Percentiles rank a stretch among this genome's conserved stretches.
Conservation (phyloP, 2,329 filamentous ascomycete genomes). For the Sarocladium kiliense region DNA sequence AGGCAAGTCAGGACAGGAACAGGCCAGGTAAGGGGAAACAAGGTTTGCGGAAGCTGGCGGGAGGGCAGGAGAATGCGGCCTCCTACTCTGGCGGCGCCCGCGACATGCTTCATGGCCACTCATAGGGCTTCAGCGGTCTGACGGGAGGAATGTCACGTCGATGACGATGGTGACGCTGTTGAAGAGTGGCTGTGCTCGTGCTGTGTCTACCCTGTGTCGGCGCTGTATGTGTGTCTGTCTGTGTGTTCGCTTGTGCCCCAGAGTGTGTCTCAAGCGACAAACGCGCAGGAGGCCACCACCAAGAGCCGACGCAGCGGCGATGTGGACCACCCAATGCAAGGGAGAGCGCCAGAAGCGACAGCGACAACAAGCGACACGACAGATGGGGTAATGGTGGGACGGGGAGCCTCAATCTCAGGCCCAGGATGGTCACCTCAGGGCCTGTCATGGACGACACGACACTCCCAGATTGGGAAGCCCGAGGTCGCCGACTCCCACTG, state of each 20-base stretch:
- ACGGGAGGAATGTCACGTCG: background rate
- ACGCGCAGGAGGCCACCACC: conserved; percentile 25
- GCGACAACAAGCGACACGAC: conserved; percentile 1
- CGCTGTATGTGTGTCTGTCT: too few relatives aligned
- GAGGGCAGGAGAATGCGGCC: background rate
- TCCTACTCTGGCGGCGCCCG: background rate
- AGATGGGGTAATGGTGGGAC: background rate
- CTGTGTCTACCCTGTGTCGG: background rate
- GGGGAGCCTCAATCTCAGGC: conserved; percentile 1
- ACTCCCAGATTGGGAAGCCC: conserved; percentile 2
- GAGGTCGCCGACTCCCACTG: conserved; percentile 4
- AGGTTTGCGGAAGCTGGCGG: background rate
- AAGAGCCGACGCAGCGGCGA: conserved; percentile 43
- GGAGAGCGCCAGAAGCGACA: conserved; percentile 34
- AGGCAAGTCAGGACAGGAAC: background rate
- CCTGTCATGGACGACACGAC: background rate
- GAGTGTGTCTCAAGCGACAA: conserved; percentile 19
- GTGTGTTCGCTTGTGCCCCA: background rate
- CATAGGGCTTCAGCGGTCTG: too few relatives aligned
- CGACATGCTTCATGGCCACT: background rate
- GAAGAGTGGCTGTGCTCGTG: conserved; percentile 3
- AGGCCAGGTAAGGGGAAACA: background rate
- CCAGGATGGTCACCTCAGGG: background rate
- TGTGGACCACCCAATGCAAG: background rate
- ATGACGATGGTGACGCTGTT: conserved; percentile 4